Evolutionary conservation across 1,284 basidiomycete genomes (phyloP).

Genomic region (Moesziomyces antarcticus): DNA sequence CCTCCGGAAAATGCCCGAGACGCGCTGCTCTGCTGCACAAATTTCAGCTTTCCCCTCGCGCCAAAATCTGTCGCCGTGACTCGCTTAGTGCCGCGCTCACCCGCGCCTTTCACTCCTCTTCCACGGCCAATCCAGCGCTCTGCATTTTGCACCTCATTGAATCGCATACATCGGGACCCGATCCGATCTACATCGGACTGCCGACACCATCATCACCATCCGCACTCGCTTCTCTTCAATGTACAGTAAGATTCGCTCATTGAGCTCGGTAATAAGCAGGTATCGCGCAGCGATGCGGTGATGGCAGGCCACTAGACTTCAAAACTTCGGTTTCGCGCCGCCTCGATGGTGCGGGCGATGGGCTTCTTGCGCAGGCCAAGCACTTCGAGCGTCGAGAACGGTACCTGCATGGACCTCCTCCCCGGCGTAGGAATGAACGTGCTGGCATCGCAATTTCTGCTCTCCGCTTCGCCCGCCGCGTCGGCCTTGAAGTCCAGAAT

Average conservation of each 20-base stretch:
- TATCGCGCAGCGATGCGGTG: not conserved
- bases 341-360: slow-evolving; percentile 27
- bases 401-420: slow-evolving; percentile 17
- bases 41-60: not conserved
- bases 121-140: not conserved
- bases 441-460: not conserved
- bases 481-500: slow-evolving; percentile 29
- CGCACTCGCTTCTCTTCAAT: too few relatives aligned
- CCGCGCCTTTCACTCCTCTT: not conserved
- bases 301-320: slow-evolving; percentile 4
- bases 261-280: not conserved
- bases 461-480: slow-evolving; percentile 8
- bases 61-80: not conserved
- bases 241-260: too few relatives aligned
- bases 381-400: slow-evolving; percentile 19
- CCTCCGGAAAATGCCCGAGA: not conserved
- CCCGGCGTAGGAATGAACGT: slow-evolving; percentile 4
- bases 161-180: not conserved
- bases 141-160: not conserved
- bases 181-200: not conserved
- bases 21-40: not conserved
- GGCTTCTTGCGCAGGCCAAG: slow-evolving; percentile 24
- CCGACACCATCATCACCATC: too few relatives aligned
- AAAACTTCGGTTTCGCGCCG: slow-evolving; percentile 8
- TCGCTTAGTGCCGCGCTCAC: not conserved